Conservation (phyloP, 768 basidiomycete species). For the Lyophyllum semitale region DNA sequence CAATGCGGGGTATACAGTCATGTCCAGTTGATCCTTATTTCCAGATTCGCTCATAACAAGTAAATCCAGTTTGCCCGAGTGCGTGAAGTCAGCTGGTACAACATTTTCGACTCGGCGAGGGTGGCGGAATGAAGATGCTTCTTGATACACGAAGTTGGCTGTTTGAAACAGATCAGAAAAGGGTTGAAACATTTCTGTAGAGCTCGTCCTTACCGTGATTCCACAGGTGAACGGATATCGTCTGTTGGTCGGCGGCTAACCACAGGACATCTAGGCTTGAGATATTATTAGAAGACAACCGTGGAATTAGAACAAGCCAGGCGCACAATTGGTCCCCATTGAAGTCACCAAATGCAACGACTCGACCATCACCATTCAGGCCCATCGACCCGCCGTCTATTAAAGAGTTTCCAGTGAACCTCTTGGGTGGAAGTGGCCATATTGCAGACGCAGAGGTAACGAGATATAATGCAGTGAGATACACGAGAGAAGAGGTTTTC, state of each 20-base stretch:
- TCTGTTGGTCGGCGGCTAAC: conserved; percentile 75
- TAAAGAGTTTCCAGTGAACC: conserved; percentile 81
- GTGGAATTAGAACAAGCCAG: not conserved
- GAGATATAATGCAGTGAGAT: conserved; percentile 5
- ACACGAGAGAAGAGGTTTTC: not conserved
- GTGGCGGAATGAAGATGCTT: conserved; percentile 55
- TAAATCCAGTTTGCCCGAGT: conserved; percentile 88
- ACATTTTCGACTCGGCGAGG: conserved; percentile 69
- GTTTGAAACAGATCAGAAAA: conserved; percentile 4
- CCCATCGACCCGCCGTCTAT: conserved; percentile 82
- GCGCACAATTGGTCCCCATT: conserved; percentile 94
- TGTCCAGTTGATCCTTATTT: conserved; percentile 52
- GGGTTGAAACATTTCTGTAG: not conserved
- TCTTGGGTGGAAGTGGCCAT: conserved; percentile 90
- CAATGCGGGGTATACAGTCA: conserved; percentile 71
- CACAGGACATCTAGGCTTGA: conserved; percentile 78
- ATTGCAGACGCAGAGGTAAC: conserved; percentile 13
- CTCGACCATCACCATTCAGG: conserved; percentile 65
- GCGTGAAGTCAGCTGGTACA: conserved; percentile 91
- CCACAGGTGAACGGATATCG: conserved; percentile 81
- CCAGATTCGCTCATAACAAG: conserved; percentile 78
- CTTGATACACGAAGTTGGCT: conserved; percentile 63
- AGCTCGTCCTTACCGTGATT: conserved; percentile 59
- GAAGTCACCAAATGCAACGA: conserved; percentile 93
- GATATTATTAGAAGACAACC: not conserved